Evolutionary conservation across 1,139 yeast genomes (phyloP).

Genomic region (Candida sp.): DNA sequence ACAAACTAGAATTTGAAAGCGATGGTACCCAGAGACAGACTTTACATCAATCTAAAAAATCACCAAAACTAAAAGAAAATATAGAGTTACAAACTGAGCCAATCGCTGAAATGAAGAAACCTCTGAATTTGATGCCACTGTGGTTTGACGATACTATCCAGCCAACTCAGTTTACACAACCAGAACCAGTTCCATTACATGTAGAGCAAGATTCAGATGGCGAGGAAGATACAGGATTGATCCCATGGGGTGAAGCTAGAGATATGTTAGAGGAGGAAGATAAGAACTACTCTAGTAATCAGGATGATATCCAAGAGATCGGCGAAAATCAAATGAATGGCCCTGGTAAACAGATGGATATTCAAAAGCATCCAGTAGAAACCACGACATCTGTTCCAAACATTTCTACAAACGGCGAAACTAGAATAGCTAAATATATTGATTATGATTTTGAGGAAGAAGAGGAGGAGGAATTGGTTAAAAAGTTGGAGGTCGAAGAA

Average conservation of each 20-base stretch:
- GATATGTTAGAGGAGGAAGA: slow-evolving; percentile 9
- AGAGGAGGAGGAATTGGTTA: slow-evolving; percentile 66
- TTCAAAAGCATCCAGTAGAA: neutral
- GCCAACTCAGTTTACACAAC: neutral
- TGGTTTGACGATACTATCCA: slow-evolving; percentile 24
- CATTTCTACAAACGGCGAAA: slow-evolving; percentile 42
- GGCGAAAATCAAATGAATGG: neutral
- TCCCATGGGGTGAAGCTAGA: slow-evolving; percentile 47
- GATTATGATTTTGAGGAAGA: slow-evolving; percentile 73
- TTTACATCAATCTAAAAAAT: too few relatives aligned
- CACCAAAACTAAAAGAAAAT: slow-evolving; percentile 3
- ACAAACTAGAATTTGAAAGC: too few relatives aligned
- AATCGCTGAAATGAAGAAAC: slow-evolving; percentile 1
- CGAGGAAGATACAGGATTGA: slow-evolving; percentile 42
- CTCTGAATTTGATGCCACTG: slow-evolving; percentile 17
- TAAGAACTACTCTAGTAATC: slow-evolving; percentile 2
- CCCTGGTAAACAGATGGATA: neutral
- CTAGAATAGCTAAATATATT: slow-evolving; percentile 20
- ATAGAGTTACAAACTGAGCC: slow-evolving; percentile 7
- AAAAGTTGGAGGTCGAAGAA: slow-evolving; percentile 66
- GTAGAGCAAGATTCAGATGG: slow-evolving; percentile 28
- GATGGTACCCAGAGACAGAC: too few relatives aligned
- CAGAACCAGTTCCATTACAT: neutral
- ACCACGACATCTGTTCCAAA: slow-evolving; percentile 27
- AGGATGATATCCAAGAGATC: slow-evolving; percentile 10